Base-by-base conservation (phyloP, 225 moss, liverwort and hornwort genomes). In the Climacium dendroides region DNA sequence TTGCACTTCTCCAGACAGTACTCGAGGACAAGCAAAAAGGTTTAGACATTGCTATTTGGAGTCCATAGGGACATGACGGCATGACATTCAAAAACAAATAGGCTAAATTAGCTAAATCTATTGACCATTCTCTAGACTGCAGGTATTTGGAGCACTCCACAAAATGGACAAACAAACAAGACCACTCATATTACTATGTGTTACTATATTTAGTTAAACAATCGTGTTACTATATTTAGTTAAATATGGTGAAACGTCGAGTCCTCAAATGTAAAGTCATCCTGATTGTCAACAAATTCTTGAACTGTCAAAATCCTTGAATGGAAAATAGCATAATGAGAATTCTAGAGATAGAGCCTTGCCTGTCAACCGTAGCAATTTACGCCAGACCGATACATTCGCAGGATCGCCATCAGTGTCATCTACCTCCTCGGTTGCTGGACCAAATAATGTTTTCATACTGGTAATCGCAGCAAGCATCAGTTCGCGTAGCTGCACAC, bases 321-420 rank as follows among this genome's bases (percentile, higher is more conserved):
- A 84, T 52, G 70, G 70, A 86, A 58, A 60, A 82, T 53, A 61
- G 41, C 32, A 74, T 29, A 41, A 34, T 61, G 34, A 83, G 72
- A 78, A 60, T 47, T 78, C 59, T 78, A 85, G 54, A 83, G 60
- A 65, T 57, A 50, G 48, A 92, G 81, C 58, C 90, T 91, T 95
- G 88, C 98, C 95, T 89, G 94, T 91, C 87, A 96, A 93, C 66
- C 89, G 95, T 89, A 92, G 89, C 81, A 98, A 91, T 88, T 98
- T 98, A 67, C 87, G 92, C 98, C 98, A 96, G 32, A 55, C 80
- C 34, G 92, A 79, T 37, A 98, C 95, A 70, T 88, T 86, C 28
- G 90, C 81, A 85, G 91, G 91, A 89, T 90, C 89, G 55, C 81
- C 92, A 62, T 54, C 88, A 81, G 79, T 86, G 74, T 86, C 93